Percentiles rank a stretch among this genome's conserved stretches.
Evolutionary conservation across 1,284 basidiomycete species (phyloP).

Genomic region (Ustilago lituana): DNA sequence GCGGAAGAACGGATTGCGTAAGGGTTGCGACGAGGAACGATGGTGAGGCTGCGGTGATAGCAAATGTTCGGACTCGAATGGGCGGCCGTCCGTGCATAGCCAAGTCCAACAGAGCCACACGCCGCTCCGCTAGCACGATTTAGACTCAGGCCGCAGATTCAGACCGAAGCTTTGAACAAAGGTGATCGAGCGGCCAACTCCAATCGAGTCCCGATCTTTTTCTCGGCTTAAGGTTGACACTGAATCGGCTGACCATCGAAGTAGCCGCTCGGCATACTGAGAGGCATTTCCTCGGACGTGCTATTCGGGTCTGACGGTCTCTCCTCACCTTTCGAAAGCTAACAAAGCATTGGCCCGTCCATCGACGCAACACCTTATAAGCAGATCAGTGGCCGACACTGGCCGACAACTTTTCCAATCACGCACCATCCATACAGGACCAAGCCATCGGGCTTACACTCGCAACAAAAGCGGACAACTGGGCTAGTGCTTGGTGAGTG

Average conservation of each 20-base stretch:
- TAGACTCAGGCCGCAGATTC: conserved; percentile 10
- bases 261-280: no score
- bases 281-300: no score
- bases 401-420: no score
- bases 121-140: neutral
- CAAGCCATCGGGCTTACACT: no score
- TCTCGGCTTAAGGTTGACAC: neutral
- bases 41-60: neutral
- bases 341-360: no score
- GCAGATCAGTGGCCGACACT: no score
- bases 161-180: conserved; percentile 9
- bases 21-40: neutral
- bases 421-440: no score
- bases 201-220: conserved; percentile 7
- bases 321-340: no score
- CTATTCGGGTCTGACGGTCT: conserved; percentile 7
- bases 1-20: neutral
- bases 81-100: conserved; percentile 14
- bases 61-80: no score
- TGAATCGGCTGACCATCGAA: conserved; percentile 9
- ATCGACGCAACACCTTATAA: no score
- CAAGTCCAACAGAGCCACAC: neutral
- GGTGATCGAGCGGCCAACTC: neutral
- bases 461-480: no score
- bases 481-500: no score